These are phyloP conservation scores for Fusarium sublunatum DNA, from an alignment of 2,329 filamentous ascomycete species.

Conservation along the genomic window DNA sequence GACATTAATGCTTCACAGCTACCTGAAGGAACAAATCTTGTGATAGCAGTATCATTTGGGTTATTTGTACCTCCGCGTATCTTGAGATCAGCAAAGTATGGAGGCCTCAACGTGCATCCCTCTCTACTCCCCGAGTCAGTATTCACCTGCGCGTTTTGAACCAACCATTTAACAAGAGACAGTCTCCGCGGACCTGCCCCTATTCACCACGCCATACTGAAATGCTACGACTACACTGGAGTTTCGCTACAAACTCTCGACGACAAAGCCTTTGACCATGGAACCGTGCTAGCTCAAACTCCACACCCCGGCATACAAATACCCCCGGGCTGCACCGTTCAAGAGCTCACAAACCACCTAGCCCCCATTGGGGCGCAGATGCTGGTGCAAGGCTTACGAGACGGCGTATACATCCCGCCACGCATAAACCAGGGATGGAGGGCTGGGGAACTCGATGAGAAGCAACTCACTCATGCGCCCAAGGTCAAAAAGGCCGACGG, in stretches of 20 bases:
- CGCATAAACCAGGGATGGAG: conserved; percentile 53
- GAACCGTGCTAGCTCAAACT: conserved; percentile 78
- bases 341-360: conserved; percentile 60
- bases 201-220: conserved; percentile 83
- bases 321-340: conserved; percentile 57
- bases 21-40: conserved; percentile 74
- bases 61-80: conserved; percentile 85
- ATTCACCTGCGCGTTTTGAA: neutral
- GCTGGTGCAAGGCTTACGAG: conserved; percentile 73
- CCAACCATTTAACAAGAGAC: conserved; percentile 18
- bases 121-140: conserved; percentile 85
- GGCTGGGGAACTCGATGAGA: conserved; percentile 31
- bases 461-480: conserved; percentile 65
- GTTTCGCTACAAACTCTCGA: conserved; percentile 90
- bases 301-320: conserved; percentile 67
- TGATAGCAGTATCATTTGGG: conserved; percentile 95
- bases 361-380: conserved; percentile 75
- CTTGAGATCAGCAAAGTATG: conserved; percentile 76
- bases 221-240: conserved; percentile 70
- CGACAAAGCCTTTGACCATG: conserved; percentile 79
- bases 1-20: conserved; percentile 56
- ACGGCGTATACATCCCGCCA: conserved; percentile 73
- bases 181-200: conserved; percentile 88
- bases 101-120: conserved; percentile 93
- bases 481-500: conserved; percentile 77